Conservation (phyloP, 2,329 filamentous ascomycete genomes). For the Paraphoma chrysanthemicola region DNA sequence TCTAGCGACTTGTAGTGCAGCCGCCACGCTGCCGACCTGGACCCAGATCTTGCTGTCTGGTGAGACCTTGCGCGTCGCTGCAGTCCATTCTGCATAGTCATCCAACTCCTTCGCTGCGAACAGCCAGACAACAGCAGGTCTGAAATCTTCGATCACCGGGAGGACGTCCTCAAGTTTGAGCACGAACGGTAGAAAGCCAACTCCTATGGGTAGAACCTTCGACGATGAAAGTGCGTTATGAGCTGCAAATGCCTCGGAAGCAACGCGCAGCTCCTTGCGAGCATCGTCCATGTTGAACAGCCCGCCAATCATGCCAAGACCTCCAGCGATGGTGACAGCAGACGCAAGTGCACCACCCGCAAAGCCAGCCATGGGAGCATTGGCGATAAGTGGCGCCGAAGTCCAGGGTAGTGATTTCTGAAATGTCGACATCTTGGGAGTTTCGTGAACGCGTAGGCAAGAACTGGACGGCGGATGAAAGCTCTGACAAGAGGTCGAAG, state of each 20-base stretch:
- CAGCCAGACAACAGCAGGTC: slow-evolving; percentile 69
- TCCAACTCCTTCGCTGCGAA: slow-evolving; percentile 63
- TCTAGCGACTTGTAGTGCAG: slow-evolving; percentile 60
- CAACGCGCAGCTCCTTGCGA: slow-evolving; percentile 34
- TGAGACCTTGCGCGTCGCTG: slow-evolving; percentile 41
- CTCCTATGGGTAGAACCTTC: slow-evolving; percentile 58
- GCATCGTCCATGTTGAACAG: slow-evolving; percentile 44
- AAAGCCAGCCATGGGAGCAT: slow-evolving; percentile 73
- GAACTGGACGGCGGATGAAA: neutral
- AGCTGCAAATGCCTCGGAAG: slow-evolving; percentile 20
- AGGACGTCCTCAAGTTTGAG: slow-evolving; percentile 54
- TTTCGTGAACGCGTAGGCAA: neutral
- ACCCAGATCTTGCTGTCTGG: slow-evolving; percentile 60
- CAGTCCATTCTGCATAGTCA: slow-evolving; percentile 46
- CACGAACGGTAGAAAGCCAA: slow-evolving; percentile 66
- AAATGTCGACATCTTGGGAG: slow-evolving; percentile 18
- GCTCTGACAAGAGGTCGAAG: neutral
- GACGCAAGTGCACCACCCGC: slow-evolving; percentile 63
- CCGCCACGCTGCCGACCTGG: slow-evolving; percentile 66
- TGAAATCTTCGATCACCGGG: slow-evolving; percentile 60
- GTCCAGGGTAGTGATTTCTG: slow-evolving; percentile 59
- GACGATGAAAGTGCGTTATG: slow-evolving; percentile 19
- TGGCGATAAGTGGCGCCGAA: slow-evolving; percentile 62
- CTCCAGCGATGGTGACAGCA: slow-evolving; percentile 63
- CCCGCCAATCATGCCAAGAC: slow-evolving; percentile 53